Percentiles rank a stretch among this genome's conserved stretches.
Evolutionary conservation across 495 filamentous ascomycete genomes (phyloP).

Genomic region (Trichoderma reesei): DNA sequence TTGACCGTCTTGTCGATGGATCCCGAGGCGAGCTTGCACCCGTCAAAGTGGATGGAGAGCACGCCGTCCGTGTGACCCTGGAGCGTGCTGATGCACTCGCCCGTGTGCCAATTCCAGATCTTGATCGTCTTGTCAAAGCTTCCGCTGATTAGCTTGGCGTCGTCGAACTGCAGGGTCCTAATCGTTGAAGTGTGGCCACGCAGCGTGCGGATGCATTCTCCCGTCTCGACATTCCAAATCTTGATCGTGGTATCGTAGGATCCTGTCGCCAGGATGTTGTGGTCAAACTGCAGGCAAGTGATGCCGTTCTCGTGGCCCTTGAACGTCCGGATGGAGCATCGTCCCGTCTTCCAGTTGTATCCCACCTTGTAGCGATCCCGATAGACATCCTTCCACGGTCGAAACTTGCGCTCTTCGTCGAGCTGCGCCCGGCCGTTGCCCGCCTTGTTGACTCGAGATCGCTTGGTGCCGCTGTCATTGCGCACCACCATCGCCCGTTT

Average conservation of each 20-base stretch:
- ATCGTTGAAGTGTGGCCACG: constrained; percentile 73
- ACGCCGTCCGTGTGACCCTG: constrained; percentile 70
- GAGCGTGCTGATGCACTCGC: constrained; percentile 74
- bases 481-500: constrained; percentile 19
- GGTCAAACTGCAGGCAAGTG: constrained; percentile 92
- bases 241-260: constrained; percentile 94
- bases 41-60: constrained; percentile 77
- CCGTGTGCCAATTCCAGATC: constrained; percentile 95
- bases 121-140: constrained; percentile 70
- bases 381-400: constrained; percentile 77
- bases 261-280: constrained; percentile 83
- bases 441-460: constrained; percentile 30
- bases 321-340: constrained; percentile 72
- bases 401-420: constrained; percentile 28
- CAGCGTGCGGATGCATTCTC: constrained; percentile 73
- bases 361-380: constrained; percentile 50
- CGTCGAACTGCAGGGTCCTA: constrained; percentile 85
- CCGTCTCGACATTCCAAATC: constrained; percentile 89
- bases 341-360: constrained; percentile 91
- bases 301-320: constrained; percentile 88
- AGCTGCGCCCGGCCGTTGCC: constrained; percentile 15
- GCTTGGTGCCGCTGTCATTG: constrained; percentile 31
- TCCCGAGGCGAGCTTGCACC: constrained; percentile 71
- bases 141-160: constrained; percentile 79
- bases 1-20: constrained; percentile 85